These are phyloP conservation scores for Aspergillus unguis DNA, from an alignment of 2,329 filamentous ascomycete species.

Conservation along the genomic window DNA sequence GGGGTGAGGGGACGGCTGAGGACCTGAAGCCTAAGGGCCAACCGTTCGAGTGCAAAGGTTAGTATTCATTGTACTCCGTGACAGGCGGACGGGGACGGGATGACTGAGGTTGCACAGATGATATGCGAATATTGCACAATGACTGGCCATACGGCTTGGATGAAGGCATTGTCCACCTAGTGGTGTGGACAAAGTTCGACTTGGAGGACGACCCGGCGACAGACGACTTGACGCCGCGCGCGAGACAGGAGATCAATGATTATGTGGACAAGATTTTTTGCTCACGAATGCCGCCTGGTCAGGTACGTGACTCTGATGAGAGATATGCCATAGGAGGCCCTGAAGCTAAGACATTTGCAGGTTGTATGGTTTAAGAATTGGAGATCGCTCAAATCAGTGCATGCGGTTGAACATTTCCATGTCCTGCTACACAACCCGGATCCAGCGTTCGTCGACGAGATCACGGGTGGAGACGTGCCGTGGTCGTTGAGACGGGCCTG, in stretches of 20 bases:
- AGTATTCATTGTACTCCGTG: not conserved
- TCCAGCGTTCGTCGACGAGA: slow-evolving; percentile 61
- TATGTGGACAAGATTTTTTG: slow-evolving; percentile 70
- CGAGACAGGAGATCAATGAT: slow-evolving; percentile 62
- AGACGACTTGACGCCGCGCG: slow-evolving; percentile 64
- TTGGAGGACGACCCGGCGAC: slow-evolving; percentile 65
- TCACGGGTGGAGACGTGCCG: slow-evolving; percentile 73
- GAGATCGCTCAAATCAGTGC: slow-evolving; percentile 76
- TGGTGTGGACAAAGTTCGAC: slow-evolving; percentile 89
- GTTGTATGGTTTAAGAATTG: slow-evolving; percentile 94
- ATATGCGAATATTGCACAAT: slow-evolving; percentile 75
- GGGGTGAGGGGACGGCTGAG: slow-evolving; percentile 52
- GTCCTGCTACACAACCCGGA: slow-evolving; percentile 83
- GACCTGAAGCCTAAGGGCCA: slow-evolving; percentile 29
- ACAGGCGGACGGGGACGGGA: slow-evolving; percentile 3
- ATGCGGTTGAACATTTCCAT: slow-evolving; percentile 89
- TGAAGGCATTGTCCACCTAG: slow-evolving; percentile 71
- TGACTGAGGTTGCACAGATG: slow-evolving; percentile 38
- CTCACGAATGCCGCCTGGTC: slow-evolving; percentile 38
- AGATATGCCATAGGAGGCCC: not conserved
- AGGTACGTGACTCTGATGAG: slow-evolving; percentile 31
- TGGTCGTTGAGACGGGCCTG: slow-evolving; percentile 48
- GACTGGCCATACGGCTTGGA: slow-evolving; percentile 95
- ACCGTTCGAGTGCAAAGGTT: slow-evolving; percentile 38
- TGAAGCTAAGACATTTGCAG: slow-evolving; percentile 33